These are phyloP conservation scores for Domatiomyces catenatus DNA, from an alignment of 2,329 filamentous ascomycete genomes.

Conservation along the genomic window DNA sequence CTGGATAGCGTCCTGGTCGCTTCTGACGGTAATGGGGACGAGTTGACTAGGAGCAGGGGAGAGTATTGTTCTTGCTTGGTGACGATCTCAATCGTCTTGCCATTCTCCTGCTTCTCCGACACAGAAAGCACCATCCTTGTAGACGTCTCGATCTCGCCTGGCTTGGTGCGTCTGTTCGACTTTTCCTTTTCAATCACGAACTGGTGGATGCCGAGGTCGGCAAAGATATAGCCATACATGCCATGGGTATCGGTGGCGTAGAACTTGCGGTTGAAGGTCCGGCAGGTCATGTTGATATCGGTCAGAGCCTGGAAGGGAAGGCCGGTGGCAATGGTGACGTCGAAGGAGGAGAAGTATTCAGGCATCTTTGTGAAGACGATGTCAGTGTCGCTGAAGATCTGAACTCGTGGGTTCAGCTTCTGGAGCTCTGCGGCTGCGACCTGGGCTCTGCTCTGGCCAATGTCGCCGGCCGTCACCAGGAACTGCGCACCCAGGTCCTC, in stretches of 20 bases:
- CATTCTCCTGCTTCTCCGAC: slow-evolving; percentile 50
- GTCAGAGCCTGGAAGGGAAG: slow-evolving; percentile 59
- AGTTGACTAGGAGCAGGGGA: slow-evolving; percentile 72
- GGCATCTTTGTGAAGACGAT: slow-evolving; percentile 52
- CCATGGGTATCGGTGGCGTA: slow-evolving; percentile 81
- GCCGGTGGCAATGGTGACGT: slow-evolving; percentile 81
- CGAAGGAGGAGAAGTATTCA: slow-evolving; percentile 63
- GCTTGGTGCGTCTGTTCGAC: slow-evolving; percentile 52
- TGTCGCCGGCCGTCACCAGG: slow-evolving; percentile 55
- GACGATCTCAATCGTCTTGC: slow-evolving; percentile 65
- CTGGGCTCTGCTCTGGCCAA: slow-evolving; percentile 72
- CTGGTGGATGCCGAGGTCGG: slow-evolving; percentile 77
- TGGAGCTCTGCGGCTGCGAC: slow-evolving; percentile 64
- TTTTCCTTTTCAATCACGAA: slow-evolving; percentile 77
- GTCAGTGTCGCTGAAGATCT: slow-evolving; percentile 53
- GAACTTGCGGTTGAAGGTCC: slow-evolving; percentile 63
- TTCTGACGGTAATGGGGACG: slow-evolving; percentile 58
- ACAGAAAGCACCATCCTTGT: slow-evolving; percentile 63
- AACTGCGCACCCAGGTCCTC: slow-evolving; percentile 72
- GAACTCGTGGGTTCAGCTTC: slow-evolving; percentile 79
- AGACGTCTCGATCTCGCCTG: slow-evolving; percentile 49
- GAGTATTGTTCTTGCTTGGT: slow-evolving; percentile 86
- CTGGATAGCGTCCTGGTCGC: slow-evolving; percentile 52
- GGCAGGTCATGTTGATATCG: slow-evolving; percentile 72
- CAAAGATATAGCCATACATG: slow-evolving; percentile 88